Base-by-base conservation (phyloP, 345 rosid genomes). In the Salix brachista region DNA sequence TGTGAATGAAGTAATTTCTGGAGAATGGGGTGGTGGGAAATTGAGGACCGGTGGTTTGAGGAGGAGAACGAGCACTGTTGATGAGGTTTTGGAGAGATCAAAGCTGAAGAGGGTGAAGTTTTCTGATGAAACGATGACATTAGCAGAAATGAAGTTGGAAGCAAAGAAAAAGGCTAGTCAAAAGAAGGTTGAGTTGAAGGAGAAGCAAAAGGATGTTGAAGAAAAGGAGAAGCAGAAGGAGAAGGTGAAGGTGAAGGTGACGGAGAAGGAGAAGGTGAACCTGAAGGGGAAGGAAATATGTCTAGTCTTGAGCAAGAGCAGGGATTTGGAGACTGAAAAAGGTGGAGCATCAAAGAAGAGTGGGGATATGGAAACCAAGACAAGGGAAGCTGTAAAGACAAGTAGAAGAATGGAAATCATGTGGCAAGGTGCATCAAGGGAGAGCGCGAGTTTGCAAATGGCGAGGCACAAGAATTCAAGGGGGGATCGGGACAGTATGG, bases 71-170 rank as follows among this genome's bases (percentile, higher is more conserved):
- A 80, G 86, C 58, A 70, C 64, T 74, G 83, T 83, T 73, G 83
- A 84, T 72, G 83, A 84, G 46, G 77, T 76, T 36, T 70, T 86
- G 79, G 83, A 84, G 14, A 80, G 84, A 80, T 81, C 84, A 8
- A 79, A 65, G 37, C 75, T 79, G 5, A 69, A 73, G 76, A 79
- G 17, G 65, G 80, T 67, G 65, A 72, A 78, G 67, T 54, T 78
- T 75, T 85, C 8, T 41, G 97, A 90, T 37, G 97, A 88, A 76
- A 85, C 62, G 79, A 87, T 91, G 93, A 95, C 97, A 18, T 80
- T 94, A 77, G 95, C 94, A 1, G 88, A 90, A 84, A 87, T 95
- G 94, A 89, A 87, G 81, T 74, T 80, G 58, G 80, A 81, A 79
- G 82, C 87, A 4, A 91, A 75, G 83, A 73, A 80, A 78, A 91